Percentiles rank a stretch among this genome's conserved stretches.
phyloP scores from a whole-genome alignment of 1,139 yeast genomes.

The Spathaspora sp. region DNA sequence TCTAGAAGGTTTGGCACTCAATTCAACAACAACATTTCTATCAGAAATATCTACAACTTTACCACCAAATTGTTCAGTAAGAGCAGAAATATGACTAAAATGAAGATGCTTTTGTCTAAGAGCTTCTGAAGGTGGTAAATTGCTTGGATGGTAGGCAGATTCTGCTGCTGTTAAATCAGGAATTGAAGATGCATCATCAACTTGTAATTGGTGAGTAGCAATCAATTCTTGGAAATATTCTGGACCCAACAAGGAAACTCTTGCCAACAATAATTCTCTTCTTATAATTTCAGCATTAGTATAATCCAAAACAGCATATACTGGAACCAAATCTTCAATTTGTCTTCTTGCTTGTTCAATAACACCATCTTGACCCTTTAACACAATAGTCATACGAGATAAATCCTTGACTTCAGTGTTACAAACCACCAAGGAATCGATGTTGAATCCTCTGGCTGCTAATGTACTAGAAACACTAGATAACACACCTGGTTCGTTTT shows the following conservation, averaged over 20 bases:
- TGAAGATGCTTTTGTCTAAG: constrained; percentile 92
- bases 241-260: constrained; percentile 91
- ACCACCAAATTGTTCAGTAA: constrained; percentile 89
- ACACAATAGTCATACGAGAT: constrained; percentile 94
- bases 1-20: constrained; percentile 91
- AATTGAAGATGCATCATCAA: constrained; percentile 38
- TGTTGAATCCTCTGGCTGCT: constrained; percentile 97
- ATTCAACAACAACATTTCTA: constrained; percentile 90
- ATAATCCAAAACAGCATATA: constrained; percentile 95
- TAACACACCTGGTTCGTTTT: constrained; percentile 97
- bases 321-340: constrained; percentile 96
- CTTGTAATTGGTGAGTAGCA: constrained; percentile 72
- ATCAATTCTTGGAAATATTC: constrained; percentile 95
- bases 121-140: constrained; percentile 88
- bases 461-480: constrained; percentile 91
- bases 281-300: constrained; percentile 85
- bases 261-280: constrained; percentile 86
- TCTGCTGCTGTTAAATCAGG: constrained; percentile 53
- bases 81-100: constrained; percentile 76
- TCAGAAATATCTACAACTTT: constrained; percentile 89
- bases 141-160: constrained; percentile 78
- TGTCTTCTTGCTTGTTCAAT: constrained; percentile 99
- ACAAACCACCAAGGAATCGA: constrained; percentile 94
- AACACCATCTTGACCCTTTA: constrained; percentile 93
- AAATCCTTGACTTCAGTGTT: constrained; percentile 94